A percentile compares a stretch with the other conserved stretches of the same genome.
Evolutionary conservation across 2,329 filamentous ascomycete genomes (phyloP).

Genomic region (Periconia sp.): DNA sequence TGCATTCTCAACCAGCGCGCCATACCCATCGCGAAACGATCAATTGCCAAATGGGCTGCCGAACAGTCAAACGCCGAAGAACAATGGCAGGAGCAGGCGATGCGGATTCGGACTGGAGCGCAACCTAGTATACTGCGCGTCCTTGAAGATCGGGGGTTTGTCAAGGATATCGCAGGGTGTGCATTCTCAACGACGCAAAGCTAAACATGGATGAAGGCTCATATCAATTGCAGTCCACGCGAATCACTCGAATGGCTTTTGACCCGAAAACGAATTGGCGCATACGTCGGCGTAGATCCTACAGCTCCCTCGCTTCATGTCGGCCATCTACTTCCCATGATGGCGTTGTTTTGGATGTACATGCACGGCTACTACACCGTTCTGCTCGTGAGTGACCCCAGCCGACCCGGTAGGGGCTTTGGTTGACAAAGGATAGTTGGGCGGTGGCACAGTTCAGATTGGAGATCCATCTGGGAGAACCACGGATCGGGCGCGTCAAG

Average conservation of each 20-base stretch:
- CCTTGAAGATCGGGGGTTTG: constrained; percentile 70
- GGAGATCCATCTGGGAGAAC: constrained; percentile 77
- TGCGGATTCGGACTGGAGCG: constrained; percentile 28
- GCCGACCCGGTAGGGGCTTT: constrained; percentile 5
- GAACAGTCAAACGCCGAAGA: constrained; percentile 17
- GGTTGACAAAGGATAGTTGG: constrained; percentile 51
- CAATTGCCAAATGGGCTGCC: constrained; percentile 22
- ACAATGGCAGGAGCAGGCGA: constrained; percentile 32
- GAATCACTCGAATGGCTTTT: constrained; percentile 65
- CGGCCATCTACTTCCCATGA: constrained; percentile 77
- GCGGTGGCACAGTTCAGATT: constrained; percentile 74
- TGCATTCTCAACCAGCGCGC: constrained; percentile 27
- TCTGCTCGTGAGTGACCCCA: constrained; percentile 54
- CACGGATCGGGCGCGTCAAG: constrained; percentile 59
- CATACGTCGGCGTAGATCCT: constrained; percentile 81
- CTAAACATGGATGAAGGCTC: constrained; percentile 6
- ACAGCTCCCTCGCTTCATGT: constrained; percentile 79
- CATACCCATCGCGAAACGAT: constrained; percentile 16
- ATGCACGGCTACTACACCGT: constrained; percentile 70
- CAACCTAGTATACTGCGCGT: constrained; percentile 59
- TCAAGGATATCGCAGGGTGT: constrained; percentile 76
- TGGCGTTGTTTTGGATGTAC: constrained; percentile 85
- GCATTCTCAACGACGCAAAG: constrained; percentile 27
- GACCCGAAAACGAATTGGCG: constrained; percentile 66
- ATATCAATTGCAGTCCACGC: constrained; percentile 39